These are phyloP conservation scores for Rhazya stricta DNA, from an alignment of 257 asterid species.

Conservation along the genomic window DNA sequence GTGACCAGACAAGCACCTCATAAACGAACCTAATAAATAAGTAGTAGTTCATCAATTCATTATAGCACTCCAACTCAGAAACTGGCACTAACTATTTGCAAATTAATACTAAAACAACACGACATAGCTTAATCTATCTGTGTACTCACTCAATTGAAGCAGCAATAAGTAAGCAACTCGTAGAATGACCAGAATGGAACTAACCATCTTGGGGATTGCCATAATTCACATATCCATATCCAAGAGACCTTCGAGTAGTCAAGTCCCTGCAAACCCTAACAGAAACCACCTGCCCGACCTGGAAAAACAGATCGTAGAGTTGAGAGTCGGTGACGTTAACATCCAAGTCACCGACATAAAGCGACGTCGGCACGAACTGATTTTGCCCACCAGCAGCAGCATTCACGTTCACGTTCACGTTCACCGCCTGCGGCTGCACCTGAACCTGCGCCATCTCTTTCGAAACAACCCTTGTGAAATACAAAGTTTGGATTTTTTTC, in stretches of 20 bases:
- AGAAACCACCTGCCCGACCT: conserved; percentile 86
- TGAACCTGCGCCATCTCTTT: conserved; percentile 77
- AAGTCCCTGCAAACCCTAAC: conserved; percentile 91
- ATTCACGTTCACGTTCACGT: conserved; percentile 37
- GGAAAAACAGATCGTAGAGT: conserved; percentile 76
- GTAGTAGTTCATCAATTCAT: neutral
- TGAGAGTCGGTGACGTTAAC: conserved; percentile 71
- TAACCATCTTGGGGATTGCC: conserved; percentile 73
- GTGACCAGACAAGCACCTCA: neutral
- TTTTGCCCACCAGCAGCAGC: conserved; percentile 31
- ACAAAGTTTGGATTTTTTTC: conserved; percentile 18
- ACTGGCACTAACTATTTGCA: neutral
- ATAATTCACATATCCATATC: conserved; percentile 90
- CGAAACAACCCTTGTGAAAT: conserved; percentile 16
- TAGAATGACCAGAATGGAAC: conserved; percentile 7
- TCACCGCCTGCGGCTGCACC: conserved; percentile 59
- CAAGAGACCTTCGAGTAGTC: conserved; percentile 66
- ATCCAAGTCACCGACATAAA: conserved; percentile 91
- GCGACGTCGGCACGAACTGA: conserved; percentile 66
- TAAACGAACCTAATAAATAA: neutral
- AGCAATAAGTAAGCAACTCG: neutral
- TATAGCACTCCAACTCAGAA: neutral
- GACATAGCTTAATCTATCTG: neutral
- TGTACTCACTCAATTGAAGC: neutral
- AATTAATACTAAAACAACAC: neutral